A percentile compares a stretch with the other conserved stretches of the same genome.
phyloP scores from a whole-genome alignment of 768 basidiomycete genomes.

The Xanthoconium purpureum region DNA sequence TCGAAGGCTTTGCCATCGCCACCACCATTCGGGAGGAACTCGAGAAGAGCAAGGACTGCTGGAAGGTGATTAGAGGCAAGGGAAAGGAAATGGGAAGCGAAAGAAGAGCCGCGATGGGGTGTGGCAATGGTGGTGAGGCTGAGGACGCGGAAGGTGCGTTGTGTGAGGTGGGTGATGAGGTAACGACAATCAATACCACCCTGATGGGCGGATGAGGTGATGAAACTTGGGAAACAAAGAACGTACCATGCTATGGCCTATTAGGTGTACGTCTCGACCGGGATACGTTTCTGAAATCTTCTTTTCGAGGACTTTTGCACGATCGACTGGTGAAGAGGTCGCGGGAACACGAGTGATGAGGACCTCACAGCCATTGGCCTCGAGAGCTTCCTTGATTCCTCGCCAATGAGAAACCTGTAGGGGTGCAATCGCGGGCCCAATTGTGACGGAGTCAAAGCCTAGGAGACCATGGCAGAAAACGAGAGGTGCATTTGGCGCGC shows the following conservation, averaged over 20 bases:
- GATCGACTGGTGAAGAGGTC: conserved; percentile 81
- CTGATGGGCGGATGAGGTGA: conserved; percentile 37
- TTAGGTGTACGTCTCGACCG: conserved; percentile 83
- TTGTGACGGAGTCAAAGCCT: conserved; percentile 82
- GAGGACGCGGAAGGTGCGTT: conserved; percentile 74
- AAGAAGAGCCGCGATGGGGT: conserved; percentile 90
- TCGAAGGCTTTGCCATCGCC: conserved; percentile 96
- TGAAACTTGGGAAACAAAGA: not conserved
- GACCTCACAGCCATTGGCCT: conserved; percentile 84
- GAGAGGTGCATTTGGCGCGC: conserved; percentile 76
- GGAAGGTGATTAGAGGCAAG: conserved; percentile 69
- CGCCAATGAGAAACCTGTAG: conserved; percentile 94
- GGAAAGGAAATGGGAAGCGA: conserved; percentile 86
- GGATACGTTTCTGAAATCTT: conserved; percentile 78
- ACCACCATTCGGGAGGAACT: conserved; percentile 84
- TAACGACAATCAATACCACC: conserved; percentile 92
- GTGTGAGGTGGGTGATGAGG: conserved; percentile 78
- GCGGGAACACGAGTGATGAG: conserved; percentile 93
- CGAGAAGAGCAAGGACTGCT: conserved; percentile 68
- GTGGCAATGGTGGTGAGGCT: conserved; percentile 93
- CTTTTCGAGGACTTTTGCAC: conserved; percentile 86
- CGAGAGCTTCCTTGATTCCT: conserved; percentile 90
- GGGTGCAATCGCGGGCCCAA: conserved; percentile 72
- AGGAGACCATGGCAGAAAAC: conserved; percentile 96
- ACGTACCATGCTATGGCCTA: conserved; percentile 76